Base-by-base conservation (phyloP, 2,329 filamentous ascomycete genomes). In the Beauveria sp. region DNA sequence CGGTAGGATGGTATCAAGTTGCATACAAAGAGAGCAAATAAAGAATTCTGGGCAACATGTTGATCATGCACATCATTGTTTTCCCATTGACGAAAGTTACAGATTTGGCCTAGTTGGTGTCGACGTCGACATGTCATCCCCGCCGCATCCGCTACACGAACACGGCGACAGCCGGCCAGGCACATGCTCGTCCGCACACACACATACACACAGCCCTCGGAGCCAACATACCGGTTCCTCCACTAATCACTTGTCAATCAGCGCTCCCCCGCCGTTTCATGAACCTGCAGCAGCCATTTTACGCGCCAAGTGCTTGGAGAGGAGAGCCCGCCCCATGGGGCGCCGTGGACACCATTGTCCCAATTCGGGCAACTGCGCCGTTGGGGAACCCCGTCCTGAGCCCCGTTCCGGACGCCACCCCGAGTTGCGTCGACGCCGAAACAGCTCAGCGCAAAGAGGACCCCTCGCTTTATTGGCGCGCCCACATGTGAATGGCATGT, bases 401-500 rank as follows among this genome's bases (percentile, higher is more conserved):
- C 56, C 56, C 56, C 56, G 47, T 59, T 54, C 38, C 46, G 38
- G 38, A 34, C 34, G 56, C 56, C 56, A 59, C 56, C 24, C 56
- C 34, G 46, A 51, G 38, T 14, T 26, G 10, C 10, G 26, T 49
- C 34, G 34, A 59, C 46, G 56, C 56, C 47, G 56, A 51, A 51
- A 10, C 16, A 18, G 22, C 53, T 12, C 50, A 24, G 34, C 34
- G 34, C 34, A 30, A 30, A 22, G 52, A 54, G 34, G 34, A 9
- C 42, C 18, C 16, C 42, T 28, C 18, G 16, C 20, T 14, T 18
- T n/a, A 2, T 4, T n/a, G 20, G 8, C 8, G 7, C 26, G 16
- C 40, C 58, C 58, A 53, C 58, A 60, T 60, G 58, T 53, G 12
- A 60, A 46, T 60, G 49, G 26, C 58, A 60, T 60, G 58, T 60